phyloP scores from a whole-genome alignment of 2,329 filamentous ascomycete species.

The Fusarium longipes region DNA sequence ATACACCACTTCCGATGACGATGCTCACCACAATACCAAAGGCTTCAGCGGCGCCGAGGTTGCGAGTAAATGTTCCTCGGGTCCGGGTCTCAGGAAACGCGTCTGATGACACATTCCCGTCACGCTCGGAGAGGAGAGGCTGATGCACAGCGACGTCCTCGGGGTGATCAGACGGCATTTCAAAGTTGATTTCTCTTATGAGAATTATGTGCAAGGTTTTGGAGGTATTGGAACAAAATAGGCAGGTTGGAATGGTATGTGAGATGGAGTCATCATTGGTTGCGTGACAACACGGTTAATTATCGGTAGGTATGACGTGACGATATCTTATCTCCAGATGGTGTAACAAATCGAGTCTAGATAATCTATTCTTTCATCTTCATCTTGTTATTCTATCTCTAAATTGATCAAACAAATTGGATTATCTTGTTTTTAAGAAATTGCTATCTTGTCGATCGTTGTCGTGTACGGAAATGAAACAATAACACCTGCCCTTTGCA shows the following conservation, averaged over 20 bases:
- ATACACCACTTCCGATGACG: conserved; percentile 73
- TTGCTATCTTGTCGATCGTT: neutral
- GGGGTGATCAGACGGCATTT: conserved; percentile 26
- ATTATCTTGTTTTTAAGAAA: neutral
- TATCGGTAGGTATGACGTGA: conserved; percentile 34
- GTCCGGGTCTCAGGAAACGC: conserved; percentile 5
- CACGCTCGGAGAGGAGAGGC: conserved; percentile 31
- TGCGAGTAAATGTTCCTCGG: conserved; percentile 53
- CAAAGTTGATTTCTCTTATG: neutral
- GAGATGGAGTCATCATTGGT: conserved; percentile 16
- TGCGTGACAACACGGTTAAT: conserved; percentile 38
- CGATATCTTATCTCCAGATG: neutral
- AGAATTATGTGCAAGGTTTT: neutral
- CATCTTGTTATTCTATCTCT: too few relatives aligned
- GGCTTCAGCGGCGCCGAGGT: conserved; percentile 60
- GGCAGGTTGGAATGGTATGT: neutral
- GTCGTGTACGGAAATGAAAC: conserved; percentile 15
- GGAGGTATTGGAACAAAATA: neutral
- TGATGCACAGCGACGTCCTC: conserved; percentile 21
- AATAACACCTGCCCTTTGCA: neutral
- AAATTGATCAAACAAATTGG: too few relatives aligned
- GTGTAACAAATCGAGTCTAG: rapidly evolving
- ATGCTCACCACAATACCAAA: conserved; percentile 72
- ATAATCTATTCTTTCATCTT: neutral
- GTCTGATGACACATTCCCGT: conserved; percentile 1